Percentiles rank a stretch among this genome's conserved stretches.
Evolutionary conservation across 1,284 basidiomycete genomes (phyloP).

Genomic region (Cryptococcus maquisensis): DNA sequence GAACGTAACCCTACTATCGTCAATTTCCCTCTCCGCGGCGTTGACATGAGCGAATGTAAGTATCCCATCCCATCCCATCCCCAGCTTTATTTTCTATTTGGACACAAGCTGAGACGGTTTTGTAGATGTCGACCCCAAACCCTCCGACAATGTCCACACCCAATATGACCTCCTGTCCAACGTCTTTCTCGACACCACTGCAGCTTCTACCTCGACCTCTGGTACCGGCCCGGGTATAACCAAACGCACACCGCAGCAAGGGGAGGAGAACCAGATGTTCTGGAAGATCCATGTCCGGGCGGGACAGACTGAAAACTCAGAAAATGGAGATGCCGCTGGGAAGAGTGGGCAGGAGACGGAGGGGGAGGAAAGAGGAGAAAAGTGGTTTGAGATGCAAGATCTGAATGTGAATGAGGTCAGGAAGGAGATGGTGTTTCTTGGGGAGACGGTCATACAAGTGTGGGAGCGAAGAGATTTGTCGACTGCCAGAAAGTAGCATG

Average conservation of each 20-base stretch:
- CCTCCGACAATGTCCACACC: conserved; percentile 57
- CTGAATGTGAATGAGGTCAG: conserved; percentile 91
- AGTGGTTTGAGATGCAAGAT: conserved; percentile 97
- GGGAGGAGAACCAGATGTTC: conserved; percentile 34
- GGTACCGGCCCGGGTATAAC: conserved; percentile 31
- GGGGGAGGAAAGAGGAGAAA: conserved; percentile 76
- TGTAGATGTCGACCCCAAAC: conserved; percentile 70
- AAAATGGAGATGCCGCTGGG: not conserved
- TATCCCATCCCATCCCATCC: no score
- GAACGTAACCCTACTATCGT: conserved; percentile 99
- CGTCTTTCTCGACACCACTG: conserved; percentile 82
- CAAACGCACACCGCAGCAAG: conserved; percentile 19
- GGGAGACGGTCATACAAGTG: conserved; percentile 89
- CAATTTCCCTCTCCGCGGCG: conserved; percentile 87
- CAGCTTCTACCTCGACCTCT: conserved; percentile 73
- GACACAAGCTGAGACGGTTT: conserved; percentile 10
- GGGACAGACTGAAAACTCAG: conserved; percentile 40
- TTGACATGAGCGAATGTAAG: conserved; percentile 87
- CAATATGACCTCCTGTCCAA: conserved; percentile 94
- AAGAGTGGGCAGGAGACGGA: not conserved
- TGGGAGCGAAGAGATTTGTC: conserved; percentile 47
- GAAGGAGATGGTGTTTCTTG: conserved; percentile 96
- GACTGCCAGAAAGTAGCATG: conserved; percentile 11
- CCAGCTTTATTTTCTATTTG: conserved; percentile 5
- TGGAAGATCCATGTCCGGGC: conserved; percentile 89